Conservation (phyloP, 441 rosid species). For the Gossypium schwendimanii region DNA sequence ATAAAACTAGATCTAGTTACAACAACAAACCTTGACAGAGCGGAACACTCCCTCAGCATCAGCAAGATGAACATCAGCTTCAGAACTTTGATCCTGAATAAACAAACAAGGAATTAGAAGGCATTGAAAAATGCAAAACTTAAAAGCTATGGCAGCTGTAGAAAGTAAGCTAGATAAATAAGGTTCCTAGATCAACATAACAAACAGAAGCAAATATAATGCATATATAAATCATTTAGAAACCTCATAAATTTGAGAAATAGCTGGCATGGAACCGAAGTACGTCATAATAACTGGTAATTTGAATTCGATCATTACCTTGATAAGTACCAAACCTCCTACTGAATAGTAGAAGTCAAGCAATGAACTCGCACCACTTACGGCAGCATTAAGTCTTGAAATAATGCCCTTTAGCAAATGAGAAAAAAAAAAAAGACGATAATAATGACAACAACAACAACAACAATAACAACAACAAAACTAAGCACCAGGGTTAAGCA, state of each 20-base stretch:
- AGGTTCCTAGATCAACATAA: not conserved
- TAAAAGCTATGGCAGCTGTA: slow-evolving; percentile 3
- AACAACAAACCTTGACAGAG: slow-evolving; percentile 72
- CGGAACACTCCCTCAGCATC: slow-evolving; percentile 72
- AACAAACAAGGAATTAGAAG: slow-evolving; percentile 7
- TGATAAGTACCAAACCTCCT: slow-evolving; percentile 60
- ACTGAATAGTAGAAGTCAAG: slow-evolving; percentile 69
- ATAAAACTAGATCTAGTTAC: slow-evolving; percentile 8
- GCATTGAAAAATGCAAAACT: not conserved
- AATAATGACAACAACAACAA: no score
- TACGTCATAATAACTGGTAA: not conserved
- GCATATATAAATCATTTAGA: not conserved
- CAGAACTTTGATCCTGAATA: slow-evolving; percentile 58
- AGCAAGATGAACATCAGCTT: slow-evolving; percentile 54
- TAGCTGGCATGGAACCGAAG: not conserved
- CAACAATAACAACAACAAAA: not conserved
- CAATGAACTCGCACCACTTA: slow-evolving; percentile 57
- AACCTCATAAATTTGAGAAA: not conserved
- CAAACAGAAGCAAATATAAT: not conserved
- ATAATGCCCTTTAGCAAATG: slow-evolving; percentile 39
- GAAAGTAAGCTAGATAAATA: not conserved
- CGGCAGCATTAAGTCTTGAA: slow-evolving; percentile 57
- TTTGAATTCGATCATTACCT: slow-evolving; percentile 40
- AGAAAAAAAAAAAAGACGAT: not conserved
- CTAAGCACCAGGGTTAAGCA: not conserved